Evolutionary conservation across 192 early-diverging fungal species (phyloP), one percentile per base, ranked within the genome.

Genomic region (Geranomyces michiganensis): DNA sequence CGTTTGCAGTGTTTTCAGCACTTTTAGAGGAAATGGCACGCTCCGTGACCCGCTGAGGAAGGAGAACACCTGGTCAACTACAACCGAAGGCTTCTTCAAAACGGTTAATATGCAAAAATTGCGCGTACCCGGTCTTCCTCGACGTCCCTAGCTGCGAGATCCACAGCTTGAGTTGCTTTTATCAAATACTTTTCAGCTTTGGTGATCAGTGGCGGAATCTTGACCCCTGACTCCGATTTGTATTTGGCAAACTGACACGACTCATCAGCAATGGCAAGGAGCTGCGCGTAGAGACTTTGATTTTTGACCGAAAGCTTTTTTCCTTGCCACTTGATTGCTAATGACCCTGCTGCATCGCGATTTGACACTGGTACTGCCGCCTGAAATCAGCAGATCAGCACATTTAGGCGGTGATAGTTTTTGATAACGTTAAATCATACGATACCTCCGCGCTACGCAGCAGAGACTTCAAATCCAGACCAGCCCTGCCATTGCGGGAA

Each of bases 1-100:
- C 61, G 6, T 88, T 78, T 30, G 78, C 76, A 0, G 89, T 87
- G 17, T 74, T 81, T 69, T 89, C 72, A 27, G 81, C 85, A 10
- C 84, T 85, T 71, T 90, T 90, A 10, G 88, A 90, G 2, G 90
- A 92, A 53, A 26, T 26, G 15, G 51, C 24, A 9, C n/a, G 24
- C 24, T 53, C 24, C 17, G 51, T 53, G 3, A 53, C 19, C 24
- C n/a, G 51, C 51, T 24, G 51, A 53, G 24, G 19, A 53, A n/a
- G 17, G 17, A 4, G 17, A 26, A 53, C 3, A 7, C 5, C 5
- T 10, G 3, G 36, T 41, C 36, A 41, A 10, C 36, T 41, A 41
- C 5, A 3, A 41, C 36, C n/a, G n/a, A n/a, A n/a, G 36, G 5
- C 36, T 41, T 3, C 36, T 41, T 3, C 36, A 41, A 10, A 41